phyloP scores from a whole-genome alignment of 1,139 yeast genomes.

The Protomyces inouyei region DNA sequence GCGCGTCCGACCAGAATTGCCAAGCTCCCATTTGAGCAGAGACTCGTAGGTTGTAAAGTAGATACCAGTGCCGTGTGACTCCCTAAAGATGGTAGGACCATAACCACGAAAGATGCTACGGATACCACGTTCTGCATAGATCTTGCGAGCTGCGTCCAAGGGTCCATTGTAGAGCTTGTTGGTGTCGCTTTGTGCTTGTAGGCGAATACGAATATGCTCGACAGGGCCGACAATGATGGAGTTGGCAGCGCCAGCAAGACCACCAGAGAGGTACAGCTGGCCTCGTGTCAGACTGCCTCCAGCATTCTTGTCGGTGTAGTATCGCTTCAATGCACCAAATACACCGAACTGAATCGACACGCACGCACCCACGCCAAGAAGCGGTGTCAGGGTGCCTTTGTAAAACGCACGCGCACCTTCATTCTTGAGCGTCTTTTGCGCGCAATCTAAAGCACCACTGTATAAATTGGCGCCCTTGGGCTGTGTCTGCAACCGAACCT shows the following conservation, averaged over 20 bases:
- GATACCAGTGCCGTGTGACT: constrained; percentile 71
- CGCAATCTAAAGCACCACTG: constrained; percentile 69
- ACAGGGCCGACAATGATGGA: constrained; percentile 69
- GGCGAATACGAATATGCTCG: constrained; percentile 64
- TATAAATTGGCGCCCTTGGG: constrained; percentile 60
- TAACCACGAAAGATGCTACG: constrained; percentile 80
- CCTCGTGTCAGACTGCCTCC: constrained; percentile 42
- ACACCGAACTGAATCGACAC: constrained; percentile 84
- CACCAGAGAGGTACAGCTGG: constrained; percentile 69
- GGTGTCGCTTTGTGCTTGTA: constrained; percentile 41
- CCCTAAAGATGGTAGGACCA: constrained; percentile 80
- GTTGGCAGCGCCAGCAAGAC: constrained; percentile 71
- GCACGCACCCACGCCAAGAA: constrained; percentile 87
- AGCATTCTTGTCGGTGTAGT: constrained; percentile 47
- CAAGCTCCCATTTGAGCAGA: constrained; percentile 48
- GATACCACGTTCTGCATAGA: constrained; percentile 51
- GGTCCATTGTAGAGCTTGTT: constrained; percentile 61
- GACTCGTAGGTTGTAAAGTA: constrained; percentile 74
- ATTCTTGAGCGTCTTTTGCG: constrained; percentile 58
- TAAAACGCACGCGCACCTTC: constrained; percentile 82
- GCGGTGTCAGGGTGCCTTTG: constrained; percentile 81
- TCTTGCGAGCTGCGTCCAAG: constrained; percentile 63
- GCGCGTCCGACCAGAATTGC: constrained; percentile 43
- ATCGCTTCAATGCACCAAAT: constrained; percentile 87
- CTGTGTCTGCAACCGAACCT: constrained; percentile 79